These are phyloP conservation scores for Coprinopsis cinerea DNA, from an alignment of 768 basidiomycete species.

Conservation along the genomic window DNA sequence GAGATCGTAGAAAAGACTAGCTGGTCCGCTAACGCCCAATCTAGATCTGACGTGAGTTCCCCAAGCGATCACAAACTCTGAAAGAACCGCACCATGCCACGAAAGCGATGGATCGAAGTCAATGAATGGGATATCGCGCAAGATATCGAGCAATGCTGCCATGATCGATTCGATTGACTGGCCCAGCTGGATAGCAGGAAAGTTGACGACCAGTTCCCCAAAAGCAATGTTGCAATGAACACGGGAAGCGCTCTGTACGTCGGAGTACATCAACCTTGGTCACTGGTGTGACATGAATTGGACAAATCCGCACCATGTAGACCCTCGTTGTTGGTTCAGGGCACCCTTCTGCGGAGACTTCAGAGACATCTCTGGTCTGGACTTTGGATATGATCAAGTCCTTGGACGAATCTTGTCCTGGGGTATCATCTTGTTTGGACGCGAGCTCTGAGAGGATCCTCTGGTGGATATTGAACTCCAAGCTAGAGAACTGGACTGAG, in stretches of 20 bases:
- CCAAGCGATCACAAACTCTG: not conserved
- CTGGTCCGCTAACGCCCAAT: constrained; percentile 85
- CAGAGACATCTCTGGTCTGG: constrained; percentile 31
- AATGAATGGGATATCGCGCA: constrained; percentile 66
- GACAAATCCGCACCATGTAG: constrained; percentile 47
- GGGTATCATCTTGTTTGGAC: constrained; percentile 26
- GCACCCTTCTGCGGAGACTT: constrained; percentile 19
- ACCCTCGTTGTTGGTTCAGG: constrained; percentile 26
- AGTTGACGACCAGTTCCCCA: constrained; percentile 65
- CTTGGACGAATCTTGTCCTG: constrained; percentile 44
- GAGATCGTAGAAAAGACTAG: constrained; percentile 75
- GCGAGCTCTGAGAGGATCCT: constrained; percentile 73
- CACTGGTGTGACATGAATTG: too few species aligned
- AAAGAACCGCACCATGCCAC: constrained; percentile 60
- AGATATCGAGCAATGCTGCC: constrained; percentile 56
- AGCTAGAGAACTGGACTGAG: too few species aligned
- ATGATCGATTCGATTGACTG: constrained; percentile 49
- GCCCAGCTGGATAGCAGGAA: constrained; percentile 47
- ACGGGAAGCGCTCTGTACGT: constrained; percentile 66
- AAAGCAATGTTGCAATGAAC: constrained; percentile 82
- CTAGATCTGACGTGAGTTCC: constrained; percentile 31
- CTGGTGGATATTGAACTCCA: constrained; percentile 76
- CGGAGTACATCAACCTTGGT: too few species aligned
- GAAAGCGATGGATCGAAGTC: constrained; percentile 75
- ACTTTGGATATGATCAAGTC: constrained; percentile 59